Evolutionary conservation across 2,329 filamentous ascomycete genomes (phyloP).

Genomic region (Davidsoniella australis): DNA sequence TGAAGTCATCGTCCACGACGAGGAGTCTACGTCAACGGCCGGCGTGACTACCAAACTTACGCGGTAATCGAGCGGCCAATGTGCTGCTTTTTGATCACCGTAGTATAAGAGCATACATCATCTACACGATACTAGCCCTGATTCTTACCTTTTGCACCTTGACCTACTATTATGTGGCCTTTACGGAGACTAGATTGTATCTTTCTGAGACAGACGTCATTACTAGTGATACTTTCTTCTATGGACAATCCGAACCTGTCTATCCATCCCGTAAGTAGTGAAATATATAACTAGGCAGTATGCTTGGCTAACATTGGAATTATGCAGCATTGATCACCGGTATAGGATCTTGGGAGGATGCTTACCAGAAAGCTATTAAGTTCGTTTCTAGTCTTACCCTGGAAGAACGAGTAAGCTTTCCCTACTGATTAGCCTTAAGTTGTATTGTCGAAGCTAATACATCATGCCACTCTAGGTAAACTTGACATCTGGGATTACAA

Average conservation of each 20-base stretch:
- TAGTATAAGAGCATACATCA: no score
- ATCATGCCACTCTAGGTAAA: constrained; percentile 33
- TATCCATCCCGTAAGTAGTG: constrained; percentile 32
- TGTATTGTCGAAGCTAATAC: not conserved
- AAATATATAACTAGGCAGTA: not conserved
- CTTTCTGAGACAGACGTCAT: not conserved
- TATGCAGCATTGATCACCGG: constrained; percentile 35
- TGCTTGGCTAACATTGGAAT: constrained; percentile 1
- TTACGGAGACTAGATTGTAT: no score
- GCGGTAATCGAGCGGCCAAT: no score
- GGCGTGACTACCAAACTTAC: no score
- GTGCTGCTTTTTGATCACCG: no score
- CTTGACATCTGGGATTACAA: constrained; percentile 53
- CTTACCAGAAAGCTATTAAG: constrained; percentile 47
- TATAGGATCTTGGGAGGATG: constrained; percentile 47
- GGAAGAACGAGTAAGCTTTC: constrained; percentile 44
- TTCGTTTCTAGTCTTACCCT: constrained; percentile 59
- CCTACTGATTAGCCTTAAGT: not conserved
- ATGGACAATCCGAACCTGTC: constrained; percentile 31
- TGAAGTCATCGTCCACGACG: no score
- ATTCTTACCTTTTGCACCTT: no score
- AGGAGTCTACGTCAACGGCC: no score
- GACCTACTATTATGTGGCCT: no score
- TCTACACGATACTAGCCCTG: no score
- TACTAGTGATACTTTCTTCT: constrained; percentile 25